Percentiles rank a stretch among this genome's conserved stretches.
phyloP scores from a whole-genome alignment of 805 yeast genomes.

The Starmera caribaea region DNA sequence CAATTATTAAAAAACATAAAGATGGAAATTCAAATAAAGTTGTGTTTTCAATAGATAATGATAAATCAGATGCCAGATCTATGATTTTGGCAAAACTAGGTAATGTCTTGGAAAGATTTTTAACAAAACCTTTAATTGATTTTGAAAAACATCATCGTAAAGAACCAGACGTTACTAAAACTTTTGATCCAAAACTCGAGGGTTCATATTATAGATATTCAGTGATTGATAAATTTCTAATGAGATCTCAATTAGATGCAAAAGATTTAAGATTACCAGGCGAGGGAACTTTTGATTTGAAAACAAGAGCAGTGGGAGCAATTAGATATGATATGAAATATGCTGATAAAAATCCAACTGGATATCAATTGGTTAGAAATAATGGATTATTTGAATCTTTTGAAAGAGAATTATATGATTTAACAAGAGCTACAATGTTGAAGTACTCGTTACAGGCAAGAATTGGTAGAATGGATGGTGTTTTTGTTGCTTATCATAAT shows the following conservation, averaged over 20 bases:
- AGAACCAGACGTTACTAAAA: slow-evolving; percentile 8
- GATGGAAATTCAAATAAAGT: slow-evolving; percentile 14
- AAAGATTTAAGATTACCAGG: slow-evolving; percentile 72
- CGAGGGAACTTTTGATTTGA: slow-evolving; percentile 84
- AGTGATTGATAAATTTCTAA: slow-evolving; percentile 51
- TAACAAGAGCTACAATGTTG: slow-evolving; percentile 64
- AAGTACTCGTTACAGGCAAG: slow-evolving; percentile 89
- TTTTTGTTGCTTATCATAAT: slow-evolving; percentile 86
- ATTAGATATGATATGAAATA: slow-evolving; percentile 65
- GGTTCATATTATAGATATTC: slow-evolving; percentile 62
- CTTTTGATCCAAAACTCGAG: slow-evolving; percentile 8
- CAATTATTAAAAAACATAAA: slow-evolving; percentile 37
- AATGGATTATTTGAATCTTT: slow-evolving; percentile 70
- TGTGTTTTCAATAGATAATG: slow-evolving; percentile 60
- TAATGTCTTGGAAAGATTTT: slow-evolving; percentile 63
- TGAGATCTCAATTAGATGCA: slow-evolving; percentile 91
- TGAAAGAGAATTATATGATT: slow-evolving; percentile 70
- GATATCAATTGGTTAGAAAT: slow-evolving; percentile 55
- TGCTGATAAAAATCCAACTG: slow-evolving; percentile 29
- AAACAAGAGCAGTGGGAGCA: slow-evolving; percentile 85
- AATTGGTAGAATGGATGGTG: slow-evolving; percentile 95
- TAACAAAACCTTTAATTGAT: slow-evolving; percentile 50
- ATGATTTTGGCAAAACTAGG: slow-evolving; percentile 68
- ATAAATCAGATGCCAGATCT: slow-evolving; percentile 57
- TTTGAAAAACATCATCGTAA: slow-evolving; percentile 28